Evolutionary conservation across 2,329 filamentous ascomycete species (phyloP), one percentile per base, ranked within the genome.

Genomic region (Huntiella decipiens): DNA sequence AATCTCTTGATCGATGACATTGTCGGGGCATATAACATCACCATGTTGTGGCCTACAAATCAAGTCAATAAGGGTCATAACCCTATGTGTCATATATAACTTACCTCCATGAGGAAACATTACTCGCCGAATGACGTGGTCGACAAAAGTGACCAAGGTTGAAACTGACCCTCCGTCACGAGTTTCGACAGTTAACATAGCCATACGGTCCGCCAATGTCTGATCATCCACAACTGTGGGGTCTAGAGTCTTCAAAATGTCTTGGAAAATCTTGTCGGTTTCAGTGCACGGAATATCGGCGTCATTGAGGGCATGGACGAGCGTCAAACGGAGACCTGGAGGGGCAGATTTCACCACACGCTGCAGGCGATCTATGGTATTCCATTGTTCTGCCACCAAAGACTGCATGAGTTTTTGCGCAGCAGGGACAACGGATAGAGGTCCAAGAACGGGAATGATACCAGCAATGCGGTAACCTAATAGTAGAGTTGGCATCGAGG

Each of bases 271-370:
- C 52, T 65, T 67, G 53, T 79, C 71, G 38, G 77, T 75, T 55
- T 86, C 77, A 1, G 64, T 69, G 63, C 75, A 88, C 0, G 82
- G 77, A 50, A 96, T 94, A 54, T 94, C 84, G 49, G 66, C 64
- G 57, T 96, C 88, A 55, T 94, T 74, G 45, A 71, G 70, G 12
- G 86, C 82, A 55, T 95, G 88, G 2, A 96, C 63, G 37, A 95
- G 64, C 38, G 73, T 77, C 15, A 95, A 62, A 16, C 77, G 69
- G 7, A 91, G 51, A 55, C 64, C 65, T 50, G 52, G 66, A 51
- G 62, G 70, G 38, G 69, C 77, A 52, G 61, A 58, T 36, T 59
- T 62, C 11, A 73, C 69, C 53, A 75, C 61, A 39, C 68, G 73
- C 45, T 65, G 64, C 7, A 95, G 64, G 3, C 87, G 71, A 22